Evolutionary conservation across 2,329 filamentous ascomycete genomes (phyloP), one percentile per base, ranked within the genome.

Genomic region (Phialophora macrospora): DNA sequence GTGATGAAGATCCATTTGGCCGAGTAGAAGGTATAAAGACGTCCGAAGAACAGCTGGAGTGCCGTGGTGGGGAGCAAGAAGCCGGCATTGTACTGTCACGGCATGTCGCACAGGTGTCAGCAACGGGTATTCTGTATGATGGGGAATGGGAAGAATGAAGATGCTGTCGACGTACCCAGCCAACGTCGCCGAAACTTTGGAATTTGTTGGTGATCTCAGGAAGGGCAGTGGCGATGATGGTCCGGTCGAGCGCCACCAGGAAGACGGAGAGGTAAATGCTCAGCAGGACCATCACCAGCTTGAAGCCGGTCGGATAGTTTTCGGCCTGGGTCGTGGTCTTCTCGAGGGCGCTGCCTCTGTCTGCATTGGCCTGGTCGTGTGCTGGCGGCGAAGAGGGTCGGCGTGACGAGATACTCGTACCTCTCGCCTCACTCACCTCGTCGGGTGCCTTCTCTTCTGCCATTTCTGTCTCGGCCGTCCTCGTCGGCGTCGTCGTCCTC

Each of bases 151-250:
- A 80, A 80, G 24, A 83, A 72, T 7, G 81, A 72, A 66, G 81
- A 81, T 2, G 79, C 74, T 51, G 77, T 79, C 38, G 48, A 79
- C 79, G 66, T 83, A 83, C 58, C 81, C 82, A 83, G 34, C 80
- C 80, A 6, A 83, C 76, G 63, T 83, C 80, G 4, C 76, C 73
- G 41, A 81, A 73, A 3, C 80, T 79, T 41, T 82, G 73, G 70
- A 83, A 83, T 34, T 81, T 73, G 67, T 81, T 76, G 0, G 81
- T 82, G 58, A 84, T 83, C 17, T 73, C 74, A 14, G 81, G 81
- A 34, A 83, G 81, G 2, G 81, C 81, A 1, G 79, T 82, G 7
- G 78, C 77, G 41, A 83, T 78, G 65, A 78, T 78, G 46, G 61
- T 75, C 69, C 55, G 67, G 44, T 70, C 68, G 26, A 62, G 52